Evolutionary conservation across 1,139 yeast genomes (phyloP), one percentile per base, ranked within the genome.

Genomic region (Saccharomycopsis hybrid): DNA sequence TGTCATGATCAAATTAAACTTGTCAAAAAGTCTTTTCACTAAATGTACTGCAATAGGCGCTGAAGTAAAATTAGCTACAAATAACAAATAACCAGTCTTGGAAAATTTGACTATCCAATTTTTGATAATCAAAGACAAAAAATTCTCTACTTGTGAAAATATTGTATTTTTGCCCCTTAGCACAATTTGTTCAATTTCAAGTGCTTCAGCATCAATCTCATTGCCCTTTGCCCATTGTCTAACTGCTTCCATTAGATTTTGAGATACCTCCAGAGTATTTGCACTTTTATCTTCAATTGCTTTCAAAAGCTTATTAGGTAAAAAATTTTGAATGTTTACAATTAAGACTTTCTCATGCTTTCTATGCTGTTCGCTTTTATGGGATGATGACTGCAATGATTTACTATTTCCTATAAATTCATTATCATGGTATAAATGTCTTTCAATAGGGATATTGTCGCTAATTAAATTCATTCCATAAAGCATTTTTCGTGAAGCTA

Each of bases 261-360:
- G 44, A 18, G 46, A 27, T 7, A 41, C 36, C 9, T n/a, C 30
- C 18, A 42, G 32, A 7, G 36, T 11, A 27, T 38, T 35, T 25
- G 28, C 25, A 7, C 27, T n/a, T 5, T 38, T 35, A 4, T 43
- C 47, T 5, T 38, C 36, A 8, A 43, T 13, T 8, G 1, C 95
- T 87, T 50, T 97, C 71, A 1, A 90, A 75, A 76, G 88, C 80
- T 56, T 76, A 78, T 1, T 89, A 82, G 0, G 97, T 97, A 67
- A 90, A 87, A 61, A 92, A 1, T 97, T 97, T 67, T 92, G 97
- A 1, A 92, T 90, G 0, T 97, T 97, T 55, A 92, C 79, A 36
- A 92, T 41, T 89, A 74, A 1, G n/a, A n/a, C n/a, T n/a, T n/a
- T n/a, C n/a, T n/a, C n/a, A n/a, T n/a, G n/a, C n/a, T n/a, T n/a